Evolutionary conservation across 306 rosid species (phyloP), one percentile per base, ranked within the genome.

Genomic region (Crotalaria pallida): DNA sequence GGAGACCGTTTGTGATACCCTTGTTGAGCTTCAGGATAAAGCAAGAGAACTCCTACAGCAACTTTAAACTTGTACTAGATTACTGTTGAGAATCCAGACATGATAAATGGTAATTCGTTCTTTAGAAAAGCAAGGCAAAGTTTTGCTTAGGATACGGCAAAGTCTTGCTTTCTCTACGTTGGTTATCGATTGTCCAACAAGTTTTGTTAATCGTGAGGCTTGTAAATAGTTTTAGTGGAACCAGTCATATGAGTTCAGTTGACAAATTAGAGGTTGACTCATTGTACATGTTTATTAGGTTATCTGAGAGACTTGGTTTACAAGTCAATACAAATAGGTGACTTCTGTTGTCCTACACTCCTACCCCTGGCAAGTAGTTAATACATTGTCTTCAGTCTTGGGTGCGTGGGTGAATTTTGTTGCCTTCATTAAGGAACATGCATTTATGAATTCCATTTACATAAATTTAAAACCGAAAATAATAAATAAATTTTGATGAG

Each of bases 21-120:
- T 89, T 21, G 57, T 74, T 52, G 82, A 81, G 58, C 92, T 89
- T 77, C 91, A 87, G 81, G 66, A 69, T 55, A 67, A 66, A 73
- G 92, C 96, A 60, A 79, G 87, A 87, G 75, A 73, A 22, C 73
- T 77, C 36, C 67, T 81, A 18, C 67, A 76, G 76, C 80, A 22
- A 47, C 57, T 72, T 71, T 74, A 78, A 63, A 63, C 41, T 49
- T 66, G 21, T 26, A 18, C 19, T 6, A 1, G 29, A 45, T 11
- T 51, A 12, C 22, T 12, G 13, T 24, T 1, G 15, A 13, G 16
- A 19, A 56, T 36, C 64, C 53, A 26, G 9, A 16, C 13, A 51
- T 41, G 17, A 34, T 48, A 36, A 50, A 19, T 66, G 50, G 43
- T 22, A 27, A 16, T 62, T 34, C 59, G 23, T 63, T 31, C 26